These are phyloP conservation scores for Mycena alexandri DNA, from an alignment of 768 basidiomycete species.

Conservation along the genomic window DNA sequence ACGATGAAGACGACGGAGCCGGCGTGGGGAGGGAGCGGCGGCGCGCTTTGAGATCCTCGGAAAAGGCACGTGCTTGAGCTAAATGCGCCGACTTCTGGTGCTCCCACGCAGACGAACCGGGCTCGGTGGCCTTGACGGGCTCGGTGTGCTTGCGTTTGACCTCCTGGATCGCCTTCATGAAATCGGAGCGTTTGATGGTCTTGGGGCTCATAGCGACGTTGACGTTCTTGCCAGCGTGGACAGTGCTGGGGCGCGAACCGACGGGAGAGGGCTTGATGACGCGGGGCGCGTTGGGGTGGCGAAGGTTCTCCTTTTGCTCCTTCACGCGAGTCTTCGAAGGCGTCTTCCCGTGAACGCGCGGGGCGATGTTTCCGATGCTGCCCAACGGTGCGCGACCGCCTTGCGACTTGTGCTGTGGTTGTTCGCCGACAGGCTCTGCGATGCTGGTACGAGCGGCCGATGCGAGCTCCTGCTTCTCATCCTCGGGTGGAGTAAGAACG, in stretches of 20 bases:
- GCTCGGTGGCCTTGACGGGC: neutral
- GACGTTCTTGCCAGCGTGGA: neutral
- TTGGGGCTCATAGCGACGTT: too few species aligned
- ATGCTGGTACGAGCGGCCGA: neutral
- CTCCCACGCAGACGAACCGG: slow-evolving; percentile 3
- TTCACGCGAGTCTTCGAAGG: neutral
- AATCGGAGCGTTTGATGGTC: too few species aligned
- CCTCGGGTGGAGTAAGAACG: neutral
- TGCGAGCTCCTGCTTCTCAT: neutral
- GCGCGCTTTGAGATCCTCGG: neutral
- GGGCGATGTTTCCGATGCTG: neutral
- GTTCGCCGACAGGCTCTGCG: neutral
- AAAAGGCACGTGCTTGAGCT: neutral
- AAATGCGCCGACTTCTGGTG: neutral
- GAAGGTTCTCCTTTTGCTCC: neutral
- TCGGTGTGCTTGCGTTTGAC: neutral
- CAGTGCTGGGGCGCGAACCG: neutral
- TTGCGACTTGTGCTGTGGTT: neutral
- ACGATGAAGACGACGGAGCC: too few species aligned
- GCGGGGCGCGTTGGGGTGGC: neutral
- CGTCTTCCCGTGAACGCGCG: neutral
- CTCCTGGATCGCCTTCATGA: too few species aligned
- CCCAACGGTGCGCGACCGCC: neutral
- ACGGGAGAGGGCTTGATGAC: neutral
- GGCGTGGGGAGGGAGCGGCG: neutral